Percentiles rank a stretch among this genome's conserved stretches.
Evolutionary conservation across 305 asterid genomes (phyloP).

Genomic region (Fraxinus floribunda): DNA sequence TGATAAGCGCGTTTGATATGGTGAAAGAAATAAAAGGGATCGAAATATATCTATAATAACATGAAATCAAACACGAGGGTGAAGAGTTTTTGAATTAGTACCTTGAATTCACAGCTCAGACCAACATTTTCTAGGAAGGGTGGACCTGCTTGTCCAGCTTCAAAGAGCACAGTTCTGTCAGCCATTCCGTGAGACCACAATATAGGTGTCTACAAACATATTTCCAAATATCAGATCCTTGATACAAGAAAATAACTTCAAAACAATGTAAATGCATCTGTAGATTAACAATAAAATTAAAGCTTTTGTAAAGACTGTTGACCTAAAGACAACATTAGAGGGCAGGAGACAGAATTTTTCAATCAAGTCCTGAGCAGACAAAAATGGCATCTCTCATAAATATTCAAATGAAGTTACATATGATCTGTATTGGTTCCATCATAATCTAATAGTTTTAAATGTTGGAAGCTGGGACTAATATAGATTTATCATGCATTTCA

Average conservation of each 20-base stretch:
- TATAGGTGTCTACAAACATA: constrained; percentile 63
- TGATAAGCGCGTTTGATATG: background rate
- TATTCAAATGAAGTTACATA: background rate
- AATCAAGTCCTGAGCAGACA: background rate
- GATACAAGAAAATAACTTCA: constrained; percentile 7
- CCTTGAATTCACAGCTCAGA: constrained; percentile 86
- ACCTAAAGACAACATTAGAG: background rate
- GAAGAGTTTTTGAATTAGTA: constrained; percentile 22
- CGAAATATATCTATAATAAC: background rate
- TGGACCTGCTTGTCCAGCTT: constrained; percentile 95
- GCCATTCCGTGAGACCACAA: constrained; percentile 90
- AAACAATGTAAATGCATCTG: background rate
- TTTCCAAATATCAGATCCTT: constrained; percentile 17
- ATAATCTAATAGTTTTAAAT: background rate
- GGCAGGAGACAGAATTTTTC: background rate
- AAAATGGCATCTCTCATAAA: background rate
- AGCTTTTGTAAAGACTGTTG: background rate
- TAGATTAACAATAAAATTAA: background rate
- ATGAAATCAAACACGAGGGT: background rate
- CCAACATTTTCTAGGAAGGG: constrained; percentile 80
- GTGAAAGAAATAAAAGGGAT: background rate
- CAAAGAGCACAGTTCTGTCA: constrained; percentile 77
- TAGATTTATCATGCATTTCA: background rate
- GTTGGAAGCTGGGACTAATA: background rate
- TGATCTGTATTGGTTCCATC: background rate